These are phyloP conservation scores for Acanthamoeba quina DNA, from an alignment of 208 protist genomes.

Conservation along the genomic window DNA sequence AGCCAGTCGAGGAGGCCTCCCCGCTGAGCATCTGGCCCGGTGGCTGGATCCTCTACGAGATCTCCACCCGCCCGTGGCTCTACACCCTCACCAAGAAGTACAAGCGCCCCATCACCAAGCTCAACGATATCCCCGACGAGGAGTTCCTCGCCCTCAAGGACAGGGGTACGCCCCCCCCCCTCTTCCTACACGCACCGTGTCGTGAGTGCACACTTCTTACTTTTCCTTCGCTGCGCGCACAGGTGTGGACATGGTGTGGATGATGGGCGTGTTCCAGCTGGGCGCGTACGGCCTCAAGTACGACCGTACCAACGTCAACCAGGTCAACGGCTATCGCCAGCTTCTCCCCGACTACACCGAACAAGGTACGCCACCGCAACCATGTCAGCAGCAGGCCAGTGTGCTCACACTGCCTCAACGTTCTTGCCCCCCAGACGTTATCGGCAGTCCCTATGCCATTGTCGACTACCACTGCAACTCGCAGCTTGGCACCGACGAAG, in stretches of 20 bases:
- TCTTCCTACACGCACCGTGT: background rate
- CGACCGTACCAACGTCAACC: slow-evolving; percentile 83
- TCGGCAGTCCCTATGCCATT: slow-evolving; percentile 90
- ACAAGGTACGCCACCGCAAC: slow-evolving; percentile 44
- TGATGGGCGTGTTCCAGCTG: slow-evolving; percentile 90
- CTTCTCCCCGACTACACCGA: slow-evolving; percentile 85
- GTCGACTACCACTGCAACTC: slow-evolving; percentile 85
- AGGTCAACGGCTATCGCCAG: slow-evolving; percentile 78
- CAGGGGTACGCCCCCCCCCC: background rate
- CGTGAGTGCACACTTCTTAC: background rate
- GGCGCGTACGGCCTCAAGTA: slow-evolving; percentile 85
- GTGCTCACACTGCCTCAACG: background rate
- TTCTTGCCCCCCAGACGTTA: slow-evolving; percentile 81
- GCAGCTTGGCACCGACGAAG: slow-evolving; percentile 79
- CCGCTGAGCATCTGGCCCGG: slow-evolving; percentile 49
- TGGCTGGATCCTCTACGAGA: slow-evolving; percentile 84
- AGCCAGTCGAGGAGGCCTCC: slow-evolving; percentile 27
- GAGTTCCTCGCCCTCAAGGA: slow-evolving; percentile 73
- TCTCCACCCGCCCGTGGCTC: slow-evolving; percentile 87
- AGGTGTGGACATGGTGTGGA: slow-evolving; percentile 87
- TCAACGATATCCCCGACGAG: slow-evolving; percentile 83
- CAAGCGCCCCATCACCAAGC: slow-evolving; percentile 75
- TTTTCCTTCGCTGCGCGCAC: background rate
- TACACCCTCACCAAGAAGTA: slow-evolving; percentile 87
- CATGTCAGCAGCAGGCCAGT: background rate